phyloP scores from a whole-genome alignment of 768 basidiomycete genomes.

The Suillus americanus region DNA sequence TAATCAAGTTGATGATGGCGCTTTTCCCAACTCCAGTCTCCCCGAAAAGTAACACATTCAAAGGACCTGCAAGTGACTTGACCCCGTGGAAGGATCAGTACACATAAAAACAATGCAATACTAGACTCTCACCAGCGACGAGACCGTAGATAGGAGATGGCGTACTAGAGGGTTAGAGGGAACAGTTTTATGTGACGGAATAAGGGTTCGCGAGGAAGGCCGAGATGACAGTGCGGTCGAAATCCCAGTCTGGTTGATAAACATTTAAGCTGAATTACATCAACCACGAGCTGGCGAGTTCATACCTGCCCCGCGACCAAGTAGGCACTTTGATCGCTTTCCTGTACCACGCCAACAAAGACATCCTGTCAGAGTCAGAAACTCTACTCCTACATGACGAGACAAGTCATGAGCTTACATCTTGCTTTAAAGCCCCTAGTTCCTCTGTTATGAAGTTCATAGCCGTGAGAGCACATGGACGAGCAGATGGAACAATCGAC shows the following conservation, averaged over 20 bases:
- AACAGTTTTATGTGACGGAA: background rate
- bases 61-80: background rate
- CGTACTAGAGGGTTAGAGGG: background rate
- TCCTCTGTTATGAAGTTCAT: background rate
- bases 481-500: background rate
- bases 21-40: slow-evolving; percentile 45
- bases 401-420: background rate
- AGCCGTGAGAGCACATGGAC: background rate
- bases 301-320: background rate
- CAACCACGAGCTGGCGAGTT: background rate
- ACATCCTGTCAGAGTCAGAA: background rate
- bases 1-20: slow-evolving; percentile 43
- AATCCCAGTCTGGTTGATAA: background rate
- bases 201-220: background rate
- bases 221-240: background rate
- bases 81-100: background rate
- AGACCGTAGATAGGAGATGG: background rate
- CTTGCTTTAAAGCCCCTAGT: background rate
- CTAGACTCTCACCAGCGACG: background rate
- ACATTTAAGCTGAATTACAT: background rate
- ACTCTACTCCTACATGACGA: background rate
- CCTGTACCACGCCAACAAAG: background rate
- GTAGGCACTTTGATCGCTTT: too few species aligned
- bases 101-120: background rate
- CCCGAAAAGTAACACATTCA: slow-evolving; percentile 44